phyloP scores from a whole-genome alignment of 352 stramenopile species.

The Halophytophthora polymorphica region DNA sequence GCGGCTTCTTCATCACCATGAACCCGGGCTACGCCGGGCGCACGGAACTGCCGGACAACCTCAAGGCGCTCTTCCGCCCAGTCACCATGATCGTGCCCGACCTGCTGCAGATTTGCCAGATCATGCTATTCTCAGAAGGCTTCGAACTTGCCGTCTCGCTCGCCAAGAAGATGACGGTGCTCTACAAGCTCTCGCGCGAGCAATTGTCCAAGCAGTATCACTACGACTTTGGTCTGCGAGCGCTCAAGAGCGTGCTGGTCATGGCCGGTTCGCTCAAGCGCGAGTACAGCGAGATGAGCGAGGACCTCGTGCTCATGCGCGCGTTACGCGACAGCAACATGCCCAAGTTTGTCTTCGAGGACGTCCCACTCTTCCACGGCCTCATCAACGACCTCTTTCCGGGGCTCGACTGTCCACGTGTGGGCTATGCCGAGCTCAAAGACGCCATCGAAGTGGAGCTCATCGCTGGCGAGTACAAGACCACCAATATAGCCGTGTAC shows the following conservation, averaged over 20 bases:
- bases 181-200: slow-evolving; percentile 94
- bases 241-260: slow-evolving; percentile 93
- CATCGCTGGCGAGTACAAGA: slow-evolving; percentile 80
- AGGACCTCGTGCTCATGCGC: slow-evolving; percentile 95
- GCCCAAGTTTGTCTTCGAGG: slow-evolving; percentile 96
- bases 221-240: slow-evolving; percentile 94
- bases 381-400: slow-evolving; percentile 96
- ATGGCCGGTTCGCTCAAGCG: slow-evolving; percentile 93
- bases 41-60: slow-evolving; percentile 91
- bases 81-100: slow-evolving; percentile 94
- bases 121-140: slow-evolving; percentile 93
- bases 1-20: slow-evolving; percentile 95
- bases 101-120: slow-evolving; percentile 91
- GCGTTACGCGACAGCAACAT: slow-evolving; percentile 95
- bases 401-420: slow-evolving; percentile 90
- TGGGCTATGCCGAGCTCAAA: slow-evolving; percentile 91
- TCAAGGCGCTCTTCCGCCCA: slow-evolving; percentile 91
- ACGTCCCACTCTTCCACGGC: slow-evolving; percentile 92
- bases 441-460: slow-evolving; percentile 86
- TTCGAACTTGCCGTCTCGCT: slow-evolving; percentile 90
- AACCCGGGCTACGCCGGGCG: slow-evolving; percentile 91
- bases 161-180: slow-evolving; percentile 93
- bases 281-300: slow-evolving; percentile 90
- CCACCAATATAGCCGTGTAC: slow-evolving; percentile 62
- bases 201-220: slow-evolving; percentile 95